These are phyloP conservation scores for Ziziphus jujuba DNA, from an alignment of 306 rosid genomes.

Conservation along the genomic window DNA sequence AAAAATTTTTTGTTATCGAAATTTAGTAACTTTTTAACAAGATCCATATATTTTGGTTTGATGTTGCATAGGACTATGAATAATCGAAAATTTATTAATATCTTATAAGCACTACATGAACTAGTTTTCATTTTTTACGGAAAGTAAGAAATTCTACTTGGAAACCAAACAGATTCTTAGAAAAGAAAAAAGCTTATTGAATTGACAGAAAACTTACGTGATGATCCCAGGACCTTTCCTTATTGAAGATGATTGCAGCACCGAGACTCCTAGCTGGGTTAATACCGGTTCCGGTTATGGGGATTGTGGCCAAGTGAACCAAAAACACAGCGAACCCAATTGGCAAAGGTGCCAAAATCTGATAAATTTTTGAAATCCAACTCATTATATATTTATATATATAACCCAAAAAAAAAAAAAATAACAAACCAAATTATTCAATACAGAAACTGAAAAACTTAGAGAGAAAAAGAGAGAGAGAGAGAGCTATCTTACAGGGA, in stretches of 20 bases:
- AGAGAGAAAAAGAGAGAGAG: neutral
- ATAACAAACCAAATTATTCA: neutral
- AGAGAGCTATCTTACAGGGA: slow-evolving; percentile 43
- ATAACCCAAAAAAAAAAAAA: neutral
- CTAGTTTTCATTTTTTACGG: too few species aligned
- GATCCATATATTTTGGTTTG: too few species aligned
- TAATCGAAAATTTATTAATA: too few species aligned
- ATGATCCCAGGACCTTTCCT: slow-evolving; percentile 41
- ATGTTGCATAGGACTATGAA: too few species aligned
- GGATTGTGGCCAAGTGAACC: slow-evolving; percentile 65
- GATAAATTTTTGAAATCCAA: neutral
- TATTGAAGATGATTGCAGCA: slow-evolving; percentile 54
- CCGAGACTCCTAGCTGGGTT: slow-evolving; percentile 65
- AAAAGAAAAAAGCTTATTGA: too few species aligned
- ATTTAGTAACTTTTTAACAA: too few species aligned
- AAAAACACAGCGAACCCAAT: slow-evolving; percentile 80
- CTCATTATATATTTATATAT: neutral
- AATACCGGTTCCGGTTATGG: slow-evolving; percentile 59
- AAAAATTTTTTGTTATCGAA: too few species aligned
- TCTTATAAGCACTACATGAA: too few species aligned
- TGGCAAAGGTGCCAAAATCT: slow-evolving; percentile 93
- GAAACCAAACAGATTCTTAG: too few species aligned
- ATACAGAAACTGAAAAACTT: neutral
- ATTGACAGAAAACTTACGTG: slow-evolving; percentile 30
- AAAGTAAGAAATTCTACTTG: too few species aligned